Base-by-base conservation (phyloP, 2,329 filamentous ascomycete genomes). In the Phialophora verrucosa region DNA sequence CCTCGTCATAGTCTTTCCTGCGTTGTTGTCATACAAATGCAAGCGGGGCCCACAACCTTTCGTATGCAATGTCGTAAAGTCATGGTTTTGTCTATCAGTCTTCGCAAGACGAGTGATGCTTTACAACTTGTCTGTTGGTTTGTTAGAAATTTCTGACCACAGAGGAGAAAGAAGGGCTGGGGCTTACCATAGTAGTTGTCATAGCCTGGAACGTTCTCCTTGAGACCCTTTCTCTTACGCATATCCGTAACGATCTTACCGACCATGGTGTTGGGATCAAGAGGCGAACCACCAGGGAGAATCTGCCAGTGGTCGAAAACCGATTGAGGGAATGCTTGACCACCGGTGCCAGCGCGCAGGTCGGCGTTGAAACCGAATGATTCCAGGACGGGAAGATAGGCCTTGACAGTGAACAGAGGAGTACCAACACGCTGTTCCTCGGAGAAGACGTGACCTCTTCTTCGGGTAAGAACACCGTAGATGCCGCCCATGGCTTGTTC, bases 151-250 rank as follows among this genome's bases (percentile, higher is more conserved):
- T 47, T 78, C 84, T 53, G 57, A 63, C 20, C 47, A 64, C 31
- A 38, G 25, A 31, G 29, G 38, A 23, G 31, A 2, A 4, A 7
- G 2, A 4, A 5, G 59, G 17, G 27, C 56, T 42, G 66, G 65
- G 72, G 91, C 92, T 92, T 88, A 95, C 92, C 68, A 65, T 71
- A 73, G 67, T 73, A 73, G 88, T 97, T 96, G 80, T 92, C 92
- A 85, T 93, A 90, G 81, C 90, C 91, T 76, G 95, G 94, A 80
- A 97, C 91, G 77, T 92, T 88, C 79, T 90, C 84, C 92, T 99
- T 99, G 87, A 99, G 86, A 92, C 94, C 95, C 92, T 99, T 99
- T 85, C 94, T 92, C 90, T 97, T 97, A 81, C 95, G 93, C 90
- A 96, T 96, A 67, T 90, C 88, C 80, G 86, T 84, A 76, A 98